Percentiles rank a stretch among this genome's conserved stretches.
Conservation (phyloP, 2,329 filamentous ascomycete species). For the Penicillium nordicum region DNA sequence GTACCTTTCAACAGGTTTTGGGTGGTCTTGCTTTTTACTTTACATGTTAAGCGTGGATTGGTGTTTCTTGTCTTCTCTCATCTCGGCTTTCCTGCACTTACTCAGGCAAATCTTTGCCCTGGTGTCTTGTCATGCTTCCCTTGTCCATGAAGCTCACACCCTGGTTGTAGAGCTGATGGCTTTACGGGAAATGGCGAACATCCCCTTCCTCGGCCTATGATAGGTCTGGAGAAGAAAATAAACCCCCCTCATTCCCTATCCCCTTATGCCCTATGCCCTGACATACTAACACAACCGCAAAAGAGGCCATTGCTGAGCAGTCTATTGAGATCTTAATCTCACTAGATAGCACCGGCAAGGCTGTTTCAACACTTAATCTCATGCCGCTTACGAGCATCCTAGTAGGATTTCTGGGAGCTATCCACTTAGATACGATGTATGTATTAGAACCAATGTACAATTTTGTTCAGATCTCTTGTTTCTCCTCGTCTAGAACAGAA, state of each 20-base stretch:
- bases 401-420: constrained; percentile 1
- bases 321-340: constrained; percentile 8
- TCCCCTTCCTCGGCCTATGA: neutral
- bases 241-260: neutral
- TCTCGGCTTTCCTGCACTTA: constrained; percentile 13
- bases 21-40: constrained; percentile 23
- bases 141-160: neutral
- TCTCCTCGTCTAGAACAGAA: neutral
- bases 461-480: neutral
- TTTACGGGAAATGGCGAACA: neutral
- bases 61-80: constrained; percentile 18
- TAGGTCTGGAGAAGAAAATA: neutral
- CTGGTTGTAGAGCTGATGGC: neutral
- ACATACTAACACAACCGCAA: constrained; percentile 11
- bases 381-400: constrained; percentile 5
- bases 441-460: constrained; percentile 10
- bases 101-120: neutral
- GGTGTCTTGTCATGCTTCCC: neutral
- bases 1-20: constrained; percentile 43
- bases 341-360: constrained; percentile 13
- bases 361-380: constrained; percentile 28
- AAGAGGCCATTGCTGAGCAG: constrained; percentile 6
- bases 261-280: neutral
- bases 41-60: constrained; percentile 22
- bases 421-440: constrained; percentile 12